These are phyloP conservation scores for Exophiala lecanii-corni DNA, from an alignment of 2,329 filamentous ascomycete genomes.

Conservation along the genomic window DNA sequence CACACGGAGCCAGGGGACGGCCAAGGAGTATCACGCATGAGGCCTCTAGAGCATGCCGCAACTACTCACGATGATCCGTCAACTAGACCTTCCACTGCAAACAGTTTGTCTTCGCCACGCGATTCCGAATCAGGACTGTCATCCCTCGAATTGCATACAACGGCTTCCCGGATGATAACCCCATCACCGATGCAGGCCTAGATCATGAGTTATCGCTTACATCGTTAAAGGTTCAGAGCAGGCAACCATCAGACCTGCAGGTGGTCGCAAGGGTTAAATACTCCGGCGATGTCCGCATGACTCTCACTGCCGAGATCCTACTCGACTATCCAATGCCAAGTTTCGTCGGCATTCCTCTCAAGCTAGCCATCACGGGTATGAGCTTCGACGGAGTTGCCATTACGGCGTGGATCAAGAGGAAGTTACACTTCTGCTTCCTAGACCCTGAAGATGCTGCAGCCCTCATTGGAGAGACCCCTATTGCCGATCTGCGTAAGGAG, in stretches of 20 bases:
- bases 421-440: slow-evolving; percentile 90
- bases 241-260: slow-evolving; percentile 79
- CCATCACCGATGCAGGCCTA: slow-evolving; percentile 13
- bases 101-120: slow-evolving; percentile 22
- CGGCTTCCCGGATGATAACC: slow-evolving; percentile 4
- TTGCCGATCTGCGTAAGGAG: slow-evolving; percentile 26
- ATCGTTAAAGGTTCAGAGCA: slow-evolving; percentile 61
- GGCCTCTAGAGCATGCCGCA: slow-evolving; percentile 13
- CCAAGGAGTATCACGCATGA: neutral
- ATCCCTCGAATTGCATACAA: slow-evolving; percentile 16
- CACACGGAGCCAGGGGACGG: neutral
- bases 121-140: slow-evolving; percentile 21
- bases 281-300: slow-evolving; percentile 77
- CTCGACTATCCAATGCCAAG: slow-evolving; percentile 98
- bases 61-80: slow-evolving; percentile 35
- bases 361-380: slow-evolving; percentile 89
- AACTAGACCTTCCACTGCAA: slow-evolving; percentile 41
- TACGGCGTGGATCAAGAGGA: slow-evolving; percentile 80
- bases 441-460: slow-evolving; percentile 85
- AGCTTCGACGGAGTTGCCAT: slow-evolving; percentile 95
- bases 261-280: slow-evolving; percentile 89
- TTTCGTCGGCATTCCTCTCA: slow-evolving; percentile 92
- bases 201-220: slow-evolving; percentile 30
- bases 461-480: slow-evolving; percentile 51
- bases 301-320: slow-evolving; percentile 88